Evolutionary conservation across 2,329 filamentous ascomycete genomes (phyloP), one percentile per base, ranked within the genome.

Genomic region (Pezicula radicicola): DNA sequence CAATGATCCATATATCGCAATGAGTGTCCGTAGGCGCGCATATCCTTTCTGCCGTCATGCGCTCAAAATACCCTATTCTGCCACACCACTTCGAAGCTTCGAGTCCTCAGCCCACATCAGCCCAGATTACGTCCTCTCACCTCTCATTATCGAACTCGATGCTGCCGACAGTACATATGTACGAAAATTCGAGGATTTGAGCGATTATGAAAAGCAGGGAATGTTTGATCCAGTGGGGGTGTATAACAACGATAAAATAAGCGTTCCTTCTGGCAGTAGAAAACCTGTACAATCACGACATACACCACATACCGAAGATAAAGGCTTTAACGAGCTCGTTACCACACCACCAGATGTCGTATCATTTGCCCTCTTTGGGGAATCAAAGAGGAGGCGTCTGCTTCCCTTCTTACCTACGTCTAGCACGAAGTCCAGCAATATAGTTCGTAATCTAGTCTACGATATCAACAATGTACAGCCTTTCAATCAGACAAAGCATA

Each of bases 131-230:
- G 62, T 74, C 21, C 65, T 77, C 39, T 70, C 75, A 12, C 49
- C 69, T 16, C 55, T 76, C 10, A 62, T 81, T 3, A 68, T 83
- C 37, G 77, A 83, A 52, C 75, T 83, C 37, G 79, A 82, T 56
- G 74, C 75, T 42, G 71, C 75, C 54, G 69, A 73, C 18, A 73
- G 62, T 55, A 66, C 60, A 1, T 63, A 68, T 44, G 76, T 81
- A 37, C 75, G 77, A 27, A 60, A 37, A 42, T 40, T 41, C 15
- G 55, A 60, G 25, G 54, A 60, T 18, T 27, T 47, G 16, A 16
- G 41, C 8, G 45, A 49, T 37, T 10, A 50, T 25, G 40, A 50
- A 44, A 42, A 50, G 41, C 18, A 47, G 18, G n/a, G 42, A 27
- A 15, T 45, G n/a, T 45, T 45, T 28, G 42, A 30, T 15, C 13